Base-by-base conservation (phyloP, 176 grass and related monocot genomes). In the Oryza australiensis region DNA sequence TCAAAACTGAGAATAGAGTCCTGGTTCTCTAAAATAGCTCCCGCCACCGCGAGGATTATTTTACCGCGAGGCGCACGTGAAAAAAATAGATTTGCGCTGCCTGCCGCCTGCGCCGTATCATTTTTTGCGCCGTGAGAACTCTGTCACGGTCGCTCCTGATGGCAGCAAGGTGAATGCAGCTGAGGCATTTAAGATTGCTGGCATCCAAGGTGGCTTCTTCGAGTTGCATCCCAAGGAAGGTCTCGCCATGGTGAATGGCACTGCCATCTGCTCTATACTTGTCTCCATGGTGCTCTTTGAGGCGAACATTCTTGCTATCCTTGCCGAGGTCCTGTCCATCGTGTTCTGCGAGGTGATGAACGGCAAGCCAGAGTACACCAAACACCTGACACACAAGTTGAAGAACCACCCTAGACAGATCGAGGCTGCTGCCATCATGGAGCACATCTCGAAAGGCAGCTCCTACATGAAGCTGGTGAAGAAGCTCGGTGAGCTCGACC, bases 331-430 rank as follows among this genome's bases (percentile, higher is more conserved):
- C 4, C 64, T 94, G 3, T 94, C 94, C 0, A 91, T 87, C 0
- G 78, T 97, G 46, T 97, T 97, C 77, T 89, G 87, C 18, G 94
- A 97, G 76, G 94, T 97, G 23, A 97, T 97, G 94, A 93, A 90
- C 45, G 94, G 90, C 45, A 97, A 97, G 63, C 94, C 94, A 3
- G 90, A 97, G 86, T 97, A 80, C 74, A 97, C 94, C 22, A 90
- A 97, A 73, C 90, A 97, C 80, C 87, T 91, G 22, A 97, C 90
- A 53, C 94, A 97, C 88, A 97, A 93, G 83, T 82, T 93, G 0
- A 97, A 97, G 80, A 90, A 93, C 55, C 94, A 97, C 43, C 94
- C 94, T 0, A 90, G 94, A 3, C 90, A 97, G 40, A 97, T 97
- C 5, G 94, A 97, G 77, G 94, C 94, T 0, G 94, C 94, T 13